phyloP scores from a whole-genome alignment of 805 yeast genomes.

The Candida sphagnicola region DNA sequence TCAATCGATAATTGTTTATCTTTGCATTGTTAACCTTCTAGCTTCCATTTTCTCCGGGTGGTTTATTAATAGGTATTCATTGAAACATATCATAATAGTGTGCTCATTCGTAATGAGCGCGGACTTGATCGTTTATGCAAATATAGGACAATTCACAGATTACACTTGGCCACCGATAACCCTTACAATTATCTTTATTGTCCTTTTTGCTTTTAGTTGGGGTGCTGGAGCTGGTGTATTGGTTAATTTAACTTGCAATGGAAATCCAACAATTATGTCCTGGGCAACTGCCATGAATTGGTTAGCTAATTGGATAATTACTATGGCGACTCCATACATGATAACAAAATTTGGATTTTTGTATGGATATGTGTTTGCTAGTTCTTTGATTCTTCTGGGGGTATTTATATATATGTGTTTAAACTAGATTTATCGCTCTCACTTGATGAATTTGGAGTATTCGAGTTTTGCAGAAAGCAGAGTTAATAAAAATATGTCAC shows the following conservation, averaged over 20 bases:
- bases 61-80: constrained; percentile 11
- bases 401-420: constrained; percentile 7
- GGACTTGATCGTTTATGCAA: constrained; percentile 13
- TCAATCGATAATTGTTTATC: constrained; percentile 11
- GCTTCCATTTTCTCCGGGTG: constrained; percentile 17
- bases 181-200: constrained; percentile 15
- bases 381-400: constrained; percentile 14
- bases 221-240: constrained; percentile 28
- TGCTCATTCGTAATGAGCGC: constrained; percentile 13
- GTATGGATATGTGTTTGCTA: constrained; percentile 16
- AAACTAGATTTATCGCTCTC: too few species aligned
- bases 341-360: constrained; percentile 15
- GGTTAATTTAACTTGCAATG: constrained; percentile 20
- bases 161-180: constrained; percentile 10
- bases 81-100: constrained; percentile 10
- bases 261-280: constrained; percentile 13
- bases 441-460: too few species aligned
- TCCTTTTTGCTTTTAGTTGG: constrained; percentile 25
- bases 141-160: constrained; percentile 7
- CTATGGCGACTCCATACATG: constrained; percentile 18
- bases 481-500: too few species aligned
- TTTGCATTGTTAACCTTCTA: constrained; percentile 17
- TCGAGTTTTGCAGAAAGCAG: too few species aligned
- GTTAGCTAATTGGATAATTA: constrained; percentile 19
- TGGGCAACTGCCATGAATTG: constrained; percentile 17